Conservation (phyloP, 345 rosid species). For the Populus simonii region DNA sequence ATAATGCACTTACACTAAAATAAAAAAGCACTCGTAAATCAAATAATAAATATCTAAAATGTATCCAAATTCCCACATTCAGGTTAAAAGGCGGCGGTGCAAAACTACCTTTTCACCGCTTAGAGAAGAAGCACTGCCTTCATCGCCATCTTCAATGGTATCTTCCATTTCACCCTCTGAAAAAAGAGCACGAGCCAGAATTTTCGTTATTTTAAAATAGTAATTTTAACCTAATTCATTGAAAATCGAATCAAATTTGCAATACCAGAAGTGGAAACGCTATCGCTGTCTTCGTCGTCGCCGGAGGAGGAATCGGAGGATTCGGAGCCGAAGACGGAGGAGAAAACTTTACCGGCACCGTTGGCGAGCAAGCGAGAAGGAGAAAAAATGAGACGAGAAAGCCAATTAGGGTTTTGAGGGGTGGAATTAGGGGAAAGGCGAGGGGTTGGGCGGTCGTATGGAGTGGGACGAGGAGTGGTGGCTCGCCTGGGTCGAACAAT, state of each 20-base stretch:
- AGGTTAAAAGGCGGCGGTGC: not conserved
- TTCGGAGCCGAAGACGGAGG: constrained; percentile 61
- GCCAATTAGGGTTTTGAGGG: constrained; percentile 76
- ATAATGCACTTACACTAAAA: not conserved
- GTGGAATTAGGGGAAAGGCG: constrained; percentile 19
- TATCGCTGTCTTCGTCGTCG: not conserved
- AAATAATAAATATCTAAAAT: not conserved
- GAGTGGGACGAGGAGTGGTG: constrained; percentile 36
- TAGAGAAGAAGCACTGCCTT: constrained; percentile 29
- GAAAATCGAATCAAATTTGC: not conserved
- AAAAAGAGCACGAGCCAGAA: constrained; percentile 4
- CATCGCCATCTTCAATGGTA: constrained; percentile 21
- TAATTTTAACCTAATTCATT: not conserved
- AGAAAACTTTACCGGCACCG: constrained; percentile 66
- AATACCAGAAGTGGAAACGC: constrained; percentile 47
- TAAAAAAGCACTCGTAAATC: not conserved
- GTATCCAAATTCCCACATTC: not conserved
- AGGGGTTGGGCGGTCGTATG: constrained; percentile 61
- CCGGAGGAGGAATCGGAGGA: constrained; percentile 50
- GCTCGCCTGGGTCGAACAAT: constrained; percentile 54
- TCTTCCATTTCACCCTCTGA: constrained; percentile 46
- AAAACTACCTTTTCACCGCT: constrained; percentile 40
- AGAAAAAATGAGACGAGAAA: constrained; percentile 61
- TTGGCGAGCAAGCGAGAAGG: constrained; percentile 77
- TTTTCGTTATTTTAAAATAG: not conserved